Conservation (phyloP, 805 yeast species). For the Candida nitratophila region DNA sequence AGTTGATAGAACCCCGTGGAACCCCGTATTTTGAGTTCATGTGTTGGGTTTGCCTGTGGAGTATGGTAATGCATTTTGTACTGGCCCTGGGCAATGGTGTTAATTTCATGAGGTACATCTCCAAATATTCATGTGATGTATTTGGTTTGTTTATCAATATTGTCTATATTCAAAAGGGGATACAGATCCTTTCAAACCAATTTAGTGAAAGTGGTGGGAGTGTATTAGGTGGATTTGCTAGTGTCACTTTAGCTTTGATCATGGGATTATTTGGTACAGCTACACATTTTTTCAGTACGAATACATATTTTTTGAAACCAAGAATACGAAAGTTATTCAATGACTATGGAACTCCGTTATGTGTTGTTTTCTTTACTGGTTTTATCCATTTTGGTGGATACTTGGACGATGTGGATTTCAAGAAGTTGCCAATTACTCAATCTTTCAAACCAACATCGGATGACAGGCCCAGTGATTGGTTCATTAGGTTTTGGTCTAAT, state of each 20-base stretch:
- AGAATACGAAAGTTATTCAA: slow-evolving; percentile 60
- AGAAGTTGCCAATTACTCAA: slow-evolving; percentile 58
- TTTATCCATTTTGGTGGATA: slow-evolving; percentile 88
- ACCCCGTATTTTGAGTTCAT: slow-evolving; percentile 75
- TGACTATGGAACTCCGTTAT: slow-evolving; percentile 81
- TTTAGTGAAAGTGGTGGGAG: slow-evolving; percentile 33
- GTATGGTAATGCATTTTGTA: slow-evolving; percentile 70
- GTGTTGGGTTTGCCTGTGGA: slow-evolving; percentile 95
- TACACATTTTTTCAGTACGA: slow-evolving; percentile 47
- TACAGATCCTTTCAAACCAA: slow-evolving; percentile 71
- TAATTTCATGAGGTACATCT: slow-evolving; percentile 59
- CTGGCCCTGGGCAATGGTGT: slow-evolving; percentile 68
- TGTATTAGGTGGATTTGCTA: slow-evolving; percentile 53
- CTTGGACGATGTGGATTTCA: slow-evolving; percentile 48
- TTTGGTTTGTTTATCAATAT: slow-evolving; percentile 89
- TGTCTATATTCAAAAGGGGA: slow-evolving; percentile 85
- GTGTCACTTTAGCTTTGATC: slow-evolving; percentile 65
- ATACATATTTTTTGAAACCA: slow-evolving; percentile 55
- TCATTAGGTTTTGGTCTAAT: slow-evolving; percentile 61
- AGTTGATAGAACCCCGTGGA: slow-evolving; percentile 49
- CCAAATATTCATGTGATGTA: slow-evolving; percentile 82
- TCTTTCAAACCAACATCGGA: slow-evolving; percentile 69
- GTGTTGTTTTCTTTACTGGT: slow-evolving; percentile 87
- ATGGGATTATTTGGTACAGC: slow-evolving; percentile 75
- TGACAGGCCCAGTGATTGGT: slow-evolving; percentile 59